phyloP scores from a whole-genome alignment of 768 basidiomycete genomes.

The Strobilomyces echinocephalus region DNA sequence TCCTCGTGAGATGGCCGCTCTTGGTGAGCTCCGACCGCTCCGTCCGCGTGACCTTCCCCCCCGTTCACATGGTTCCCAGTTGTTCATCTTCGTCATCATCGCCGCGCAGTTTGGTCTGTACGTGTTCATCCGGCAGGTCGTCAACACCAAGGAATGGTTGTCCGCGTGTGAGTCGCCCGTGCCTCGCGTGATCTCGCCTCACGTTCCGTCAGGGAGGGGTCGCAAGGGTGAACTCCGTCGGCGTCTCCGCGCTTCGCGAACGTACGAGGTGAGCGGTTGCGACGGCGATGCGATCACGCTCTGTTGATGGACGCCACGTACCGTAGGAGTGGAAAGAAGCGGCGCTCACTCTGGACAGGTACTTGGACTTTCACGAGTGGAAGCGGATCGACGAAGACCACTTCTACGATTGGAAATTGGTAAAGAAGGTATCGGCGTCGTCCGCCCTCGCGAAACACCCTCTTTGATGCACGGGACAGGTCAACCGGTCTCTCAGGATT shows the following conservation, averaged over 20 bases:
- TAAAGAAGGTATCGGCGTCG: conserved; percentile 54
- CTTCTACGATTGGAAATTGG: conserved; percentile 88
- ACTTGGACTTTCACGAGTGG: conserved; percentile 86
- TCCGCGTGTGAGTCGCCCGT: conserved; percentile 62
- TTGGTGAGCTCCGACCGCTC: conserved; percentile 45
- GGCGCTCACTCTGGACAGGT: conserved; percentile 73
- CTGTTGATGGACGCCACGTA: neutral
- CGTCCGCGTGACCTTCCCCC: neutral
- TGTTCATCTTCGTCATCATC: conserved; percentile 81
- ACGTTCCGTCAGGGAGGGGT: conserved; percentile 65
- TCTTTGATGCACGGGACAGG: conserved; percentile 36
- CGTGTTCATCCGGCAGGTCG: conserved; percentile 82
- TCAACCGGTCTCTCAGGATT: conserved; percentile 65
- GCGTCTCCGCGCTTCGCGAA: conserved; percentile 66
- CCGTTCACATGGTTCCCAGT: conserved; percentile 37
- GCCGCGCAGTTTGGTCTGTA: conserved; percentile 81
- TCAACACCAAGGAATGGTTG: conserved; percentile 92
- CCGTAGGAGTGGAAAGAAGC: conserved; percentile 89
- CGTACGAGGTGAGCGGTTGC: conserved; percentile 55
- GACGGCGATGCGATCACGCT: neutral
- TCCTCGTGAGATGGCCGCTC: conserved; percentile 82
- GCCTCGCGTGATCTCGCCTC: neutral
- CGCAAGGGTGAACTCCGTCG: conserved; percentile 74
- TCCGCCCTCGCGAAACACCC: neutral
- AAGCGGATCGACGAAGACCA: conserved; percentile 82